These are phyloP conservation scores for Cryptococcus sp. DNA, from an alignment of 1,284 basidiomycete genomes.

Conservation along the genomic window DNA sequence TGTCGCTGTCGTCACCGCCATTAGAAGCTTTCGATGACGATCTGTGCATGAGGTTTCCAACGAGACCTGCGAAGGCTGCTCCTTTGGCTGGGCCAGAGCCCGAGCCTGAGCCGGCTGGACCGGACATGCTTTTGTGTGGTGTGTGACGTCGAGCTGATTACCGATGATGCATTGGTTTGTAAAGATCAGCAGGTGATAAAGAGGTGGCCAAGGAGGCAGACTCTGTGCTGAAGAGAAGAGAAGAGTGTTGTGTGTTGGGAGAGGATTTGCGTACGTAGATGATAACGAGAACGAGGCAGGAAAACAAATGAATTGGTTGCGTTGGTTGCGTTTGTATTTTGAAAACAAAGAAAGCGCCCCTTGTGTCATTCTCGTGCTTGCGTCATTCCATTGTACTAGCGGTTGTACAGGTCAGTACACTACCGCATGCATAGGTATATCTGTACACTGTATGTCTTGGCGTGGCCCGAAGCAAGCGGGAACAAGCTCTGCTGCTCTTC, in stretches of 20 bases:
- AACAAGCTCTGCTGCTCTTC: too few relatives aligned
- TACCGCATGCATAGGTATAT: too few relatives aligned
- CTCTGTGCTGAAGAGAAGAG: background rate
- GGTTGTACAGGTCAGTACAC: background rate
- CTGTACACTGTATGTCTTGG: too few relatives aligned
- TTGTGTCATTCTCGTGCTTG: background rate
- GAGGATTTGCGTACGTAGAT: background rate
- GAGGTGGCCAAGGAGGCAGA: background rate
- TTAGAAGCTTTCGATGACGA: background rate
- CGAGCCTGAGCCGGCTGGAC: constrained; percentile 8
- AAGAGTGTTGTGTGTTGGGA: too few relatives aligned
- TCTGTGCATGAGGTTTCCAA: constrained; percentile 13
- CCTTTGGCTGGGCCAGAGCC: constrained; percentile 3
- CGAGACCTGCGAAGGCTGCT: constrained; percentile 13
- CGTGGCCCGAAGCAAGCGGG: too few relatives aligned
- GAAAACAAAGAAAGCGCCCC: constrained; percentile 3
- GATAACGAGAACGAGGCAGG: background rate
- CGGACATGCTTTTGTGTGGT: constrained; percentile 12
- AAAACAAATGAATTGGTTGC: background rate
- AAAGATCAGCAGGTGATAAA: background rate
- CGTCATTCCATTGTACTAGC: background rate
- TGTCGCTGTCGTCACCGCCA: background rate
- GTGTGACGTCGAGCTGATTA: background rate
- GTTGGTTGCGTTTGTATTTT: background rate
- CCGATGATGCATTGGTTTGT: background rate